Evolutionary conservation across 192 early-diverging fungal genomes (phyloP).

Genomic region (Coemansia asiatica): DNA sequence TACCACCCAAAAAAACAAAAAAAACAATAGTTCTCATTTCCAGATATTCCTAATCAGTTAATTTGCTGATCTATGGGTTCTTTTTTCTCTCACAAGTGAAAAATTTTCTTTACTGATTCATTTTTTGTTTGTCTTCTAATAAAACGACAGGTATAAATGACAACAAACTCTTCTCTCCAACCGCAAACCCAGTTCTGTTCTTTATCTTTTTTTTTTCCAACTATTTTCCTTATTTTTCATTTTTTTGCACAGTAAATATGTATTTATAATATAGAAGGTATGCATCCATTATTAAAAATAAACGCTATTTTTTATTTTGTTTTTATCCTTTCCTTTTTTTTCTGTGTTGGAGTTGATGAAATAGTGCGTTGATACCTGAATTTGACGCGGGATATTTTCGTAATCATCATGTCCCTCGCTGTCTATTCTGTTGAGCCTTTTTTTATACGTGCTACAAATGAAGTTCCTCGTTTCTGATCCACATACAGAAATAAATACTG

Average conservation of each 20-base stretch:
- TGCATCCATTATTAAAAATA: not conserved
- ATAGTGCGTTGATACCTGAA: slow-evolving; percentile 47
- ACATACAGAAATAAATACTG: not conserved
- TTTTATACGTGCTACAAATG: slow-evolving; percentile 44
- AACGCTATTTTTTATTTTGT: not conserved
- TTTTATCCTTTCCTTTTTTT: not conserved
- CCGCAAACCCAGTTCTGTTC: not conserved
- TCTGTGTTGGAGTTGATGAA: slow-evolving; percentile 47
- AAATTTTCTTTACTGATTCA: slow-evolving; percentile 3
- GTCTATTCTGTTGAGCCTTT: slow-evolving; percentile 49
- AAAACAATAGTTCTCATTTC: too few relatives aligned
- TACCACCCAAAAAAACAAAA: too few relatives aligned
- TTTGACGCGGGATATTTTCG: slow-evolving; percentile 51
- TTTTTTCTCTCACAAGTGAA: slow-evolving; percentile 1
- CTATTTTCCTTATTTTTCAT: not conserved
- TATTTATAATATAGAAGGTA: slow-evolving; percentile 2
- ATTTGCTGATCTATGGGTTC: slow-evolving; percentile 17
- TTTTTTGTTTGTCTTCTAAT: not conserved
- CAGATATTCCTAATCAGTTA: slow-evolving; percentile 2
- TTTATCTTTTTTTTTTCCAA: not conserved
- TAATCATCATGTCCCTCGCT: slow-evolving; percentile 55
- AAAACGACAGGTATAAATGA: not conserved
- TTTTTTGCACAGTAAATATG: not conserved
- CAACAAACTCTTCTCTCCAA: not conserved
- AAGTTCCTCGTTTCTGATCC: slow-evolving; percentile 59